phyloP scores from a whole-genome alignment of 306 rosid genomes.

The Malus domestica region DNA sequence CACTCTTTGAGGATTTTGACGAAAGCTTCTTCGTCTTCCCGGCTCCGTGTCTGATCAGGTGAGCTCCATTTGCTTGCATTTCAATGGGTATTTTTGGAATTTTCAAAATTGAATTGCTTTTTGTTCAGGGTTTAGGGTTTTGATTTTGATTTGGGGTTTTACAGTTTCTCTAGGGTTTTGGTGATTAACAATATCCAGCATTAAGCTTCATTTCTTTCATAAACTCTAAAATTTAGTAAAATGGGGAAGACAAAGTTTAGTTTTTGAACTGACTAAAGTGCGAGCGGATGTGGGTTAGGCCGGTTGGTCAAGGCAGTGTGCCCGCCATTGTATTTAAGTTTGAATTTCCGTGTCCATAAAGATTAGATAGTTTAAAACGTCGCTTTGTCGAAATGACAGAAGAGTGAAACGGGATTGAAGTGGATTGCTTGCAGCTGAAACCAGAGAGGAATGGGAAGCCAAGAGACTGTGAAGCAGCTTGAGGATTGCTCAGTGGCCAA shows the following conservation, averaged over 20 bases:
- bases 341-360: no score
- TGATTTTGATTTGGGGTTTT: neutral
- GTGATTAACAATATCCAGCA: neutral
- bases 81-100: neutral
- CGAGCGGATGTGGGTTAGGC: no score
- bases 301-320: no score
- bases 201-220: neutral
- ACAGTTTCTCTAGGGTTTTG: neutral
- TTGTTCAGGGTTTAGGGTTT: neutral
- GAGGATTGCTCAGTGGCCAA: constrained; percentile 90
- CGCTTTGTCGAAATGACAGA: neutral
- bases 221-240: neutral
- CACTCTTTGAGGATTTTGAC: neutral
- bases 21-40: neutral
- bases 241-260: neutral
- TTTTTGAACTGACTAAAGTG: neutral
- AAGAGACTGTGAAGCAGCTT: constrained; percentile 72
- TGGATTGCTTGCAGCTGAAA: neutral
- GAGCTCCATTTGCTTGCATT: neutral
- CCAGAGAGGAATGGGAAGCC: constrained; percentile 39
- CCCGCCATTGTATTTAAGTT: no score
- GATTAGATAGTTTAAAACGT: no score
- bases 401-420: neutral
- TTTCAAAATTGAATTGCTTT: neutral
- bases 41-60: constrained; percentile 1